Evolutionary conservation across 495 filamentous ascomycete genomes (phyloP).

Genomic region (Hypoxylon intermedium): DNA sequence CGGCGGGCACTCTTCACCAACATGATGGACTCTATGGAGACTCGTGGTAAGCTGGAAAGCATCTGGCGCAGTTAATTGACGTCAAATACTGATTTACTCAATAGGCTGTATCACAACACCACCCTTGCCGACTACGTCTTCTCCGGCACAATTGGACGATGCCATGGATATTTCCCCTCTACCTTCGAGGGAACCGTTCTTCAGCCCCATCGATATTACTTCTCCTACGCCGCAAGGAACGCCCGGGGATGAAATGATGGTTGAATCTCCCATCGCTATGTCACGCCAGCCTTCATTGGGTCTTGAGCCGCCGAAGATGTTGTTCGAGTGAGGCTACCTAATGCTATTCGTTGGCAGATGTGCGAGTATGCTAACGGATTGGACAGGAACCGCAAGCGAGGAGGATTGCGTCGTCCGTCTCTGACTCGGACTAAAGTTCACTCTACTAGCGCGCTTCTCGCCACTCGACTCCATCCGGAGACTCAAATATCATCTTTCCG

Average conservation of each 20-base stretch:
- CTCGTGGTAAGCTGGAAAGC: slow-evolving; percentile 67
- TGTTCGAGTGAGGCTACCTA: slow-evolving; percentile 58
- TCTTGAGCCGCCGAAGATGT: slow-evolving; percentile 58
- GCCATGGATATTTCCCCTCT: slow-evolving; percentile 94
- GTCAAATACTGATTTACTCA: slow-evolving; percentile 16
- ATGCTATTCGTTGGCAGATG: slow-evolving; percentile 1
- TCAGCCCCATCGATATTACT: slow-evolving; percentile 65
- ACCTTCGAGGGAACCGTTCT: slow-evolving; percentile 83
- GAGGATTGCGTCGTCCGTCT: slow-evolving; percentile 66
- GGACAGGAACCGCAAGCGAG: slow-evolving; percentile 61
- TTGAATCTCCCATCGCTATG: slow-evolving; percentile 58
- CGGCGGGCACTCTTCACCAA: slow-evolving; percentile 91
- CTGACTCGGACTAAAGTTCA: slow-evolving; percentile 66
- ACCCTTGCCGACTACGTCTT: slow-evolving; percentile 80
- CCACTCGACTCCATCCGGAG: slow-evolving; percentile 56
- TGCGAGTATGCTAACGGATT: slow-evolving; percentile 13
- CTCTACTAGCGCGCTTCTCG: slow-evolving; percentile 58
- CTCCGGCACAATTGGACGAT: slow-evolving; percentile 73
- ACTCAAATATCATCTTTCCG: slow-evolving; percentile 75
- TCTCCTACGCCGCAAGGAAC: slow-evolving; percentile 69
- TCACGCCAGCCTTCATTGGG: slow-evolving; percentile 53
- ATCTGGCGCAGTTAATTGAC: slow-evolving; percentile 2
- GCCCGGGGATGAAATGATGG: slow-evolving; percentile 51
- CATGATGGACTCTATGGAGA: slow-evolving; percentile 69
- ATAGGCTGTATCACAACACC: slow-evolving; percentile 82